phyloP scores from a whole-genome alignment of 805 yeast species.

The Clavispora asparagi region DNA sequence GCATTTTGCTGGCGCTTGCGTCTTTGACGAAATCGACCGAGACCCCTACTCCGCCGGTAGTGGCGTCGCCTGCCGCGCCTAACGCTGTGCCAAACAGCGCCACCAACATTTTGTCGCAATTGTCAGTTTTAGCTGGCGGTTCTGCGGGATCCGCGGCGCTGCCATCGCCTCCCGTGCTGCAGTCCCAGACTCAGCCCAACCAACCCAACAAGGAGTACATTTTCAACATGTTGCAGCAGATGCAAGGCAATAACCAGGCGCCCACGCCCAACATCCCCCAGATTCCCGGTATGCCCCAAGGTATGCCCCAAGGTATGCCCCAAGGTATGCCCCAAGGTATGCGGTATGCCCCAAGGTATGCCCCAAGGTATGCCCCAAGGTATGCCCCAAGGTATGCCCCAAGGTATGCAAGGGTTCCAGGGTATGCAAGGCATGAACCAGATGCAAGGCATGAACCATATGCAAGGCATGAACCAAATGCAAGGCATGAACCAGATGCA shows the following conservation, averaged over 20 bases:
- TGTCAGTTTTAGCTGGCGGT: constrained; percentile 34
- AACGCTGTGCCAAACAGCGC: constrained; percentile 21
- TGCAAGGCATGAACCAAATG: not conserved
- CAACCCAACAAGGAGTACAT: constrained; percentile 32
- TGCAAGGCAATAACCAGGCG: constrained; percentile 24
- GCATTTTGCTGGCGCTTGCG: constrained; percentile 66
- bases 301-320: not conserved
- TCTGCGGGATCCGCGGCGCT: not conserved
- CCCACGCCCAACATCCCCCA: constrained; percentile 8
- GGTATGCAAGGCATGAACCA: constrained; percentile 3
- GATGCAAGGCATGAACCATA: not conserved
- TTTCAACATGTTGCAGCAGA: constrained; percentile 50
- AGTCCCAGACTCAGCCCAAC: constrained; percentile 5
- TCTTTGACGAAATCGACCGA: constrained; percentile 47
- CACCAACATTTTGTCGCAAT: constrained; percentile 38
- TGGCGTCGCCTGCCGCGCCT: constrained; percentile 19
- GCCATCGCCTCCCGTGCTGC: constrained; percentile 10
- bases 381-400: not conserved
- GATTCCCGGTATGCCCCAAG: constrained; percentile 3
- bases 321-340: not conserved
- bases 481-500: constrained; percentile 9
- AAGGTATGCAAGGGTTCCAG: constrained; percentile 34
- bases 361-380: not conserved
- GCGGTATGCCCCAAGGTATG: not conserved
- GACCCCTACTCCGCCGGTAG: constrained; percentile 25